Evolutionary conservation across 2,329 filamentous ascomycete species (phyloP).

Genomic region (Pseudogymnoascus verrucosus): DNA sequence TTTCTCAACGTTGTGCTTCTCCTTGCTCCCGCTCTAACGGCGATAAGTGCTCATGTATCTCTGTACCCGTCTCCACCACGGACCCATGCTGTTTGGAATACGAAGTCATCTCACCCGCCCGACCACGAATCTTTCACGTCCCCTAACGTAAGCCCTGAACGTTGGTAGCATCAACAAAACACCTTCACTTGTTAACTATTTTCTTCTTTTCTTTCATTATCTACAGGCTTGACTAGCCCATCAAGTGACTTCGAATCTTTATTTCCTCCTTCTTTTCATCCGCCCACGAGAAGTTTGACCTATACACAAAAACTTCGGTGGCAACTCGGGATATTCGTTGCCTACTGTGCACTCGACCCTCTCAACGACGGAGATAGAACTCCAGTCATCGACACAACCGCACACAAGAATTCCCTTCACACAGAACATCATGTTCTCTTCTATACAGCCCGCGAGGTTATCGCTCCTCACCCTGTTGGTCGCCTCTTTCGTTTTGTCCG

Average conservation of each 20-base stretch:
- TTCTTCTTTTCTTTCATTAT: not conserved
- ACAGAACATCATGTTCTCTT: not conserved
- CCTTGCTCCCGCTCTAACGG: not conserved
- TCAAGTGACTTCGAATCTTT: not conserved
- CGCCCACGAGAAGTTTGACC: not conserved
- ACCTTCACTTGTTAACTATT: not conserved
- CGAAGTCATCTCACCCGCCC: constrained; percentile 2
- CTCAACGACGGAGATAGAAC: not conserved
- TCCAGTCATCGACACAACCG: not conserved
- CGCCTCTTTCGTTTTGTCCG: not conserved
- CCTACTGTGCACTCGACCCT: not conserved
- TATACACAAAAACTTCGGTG: not conserved
- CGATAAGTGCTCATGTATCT: not conserved
- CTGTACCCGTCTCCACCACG: not conserved
- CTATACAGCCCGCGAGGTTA: not conserved
- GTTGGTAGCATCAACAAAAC: not conserved
- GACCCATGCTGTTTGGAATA: constrained; percentile 5
- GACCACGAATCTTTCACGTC: constrained; percentile 5
- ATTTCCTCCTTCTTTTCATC: not conserved
- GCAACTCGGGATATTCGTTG: not conserved
- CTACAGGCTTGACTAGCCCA: not conserved
- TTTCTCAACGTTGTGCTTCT: not conserved
- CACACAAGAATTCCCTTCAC: not conserved
- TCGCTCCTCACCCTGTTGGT: not conserved
- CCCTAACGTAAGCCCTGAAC: not conserved